Base-by-base conservation (phyloP, 2,329 filamentous ascomycete genomes). In the Setomelanomma holmii region DNA sequence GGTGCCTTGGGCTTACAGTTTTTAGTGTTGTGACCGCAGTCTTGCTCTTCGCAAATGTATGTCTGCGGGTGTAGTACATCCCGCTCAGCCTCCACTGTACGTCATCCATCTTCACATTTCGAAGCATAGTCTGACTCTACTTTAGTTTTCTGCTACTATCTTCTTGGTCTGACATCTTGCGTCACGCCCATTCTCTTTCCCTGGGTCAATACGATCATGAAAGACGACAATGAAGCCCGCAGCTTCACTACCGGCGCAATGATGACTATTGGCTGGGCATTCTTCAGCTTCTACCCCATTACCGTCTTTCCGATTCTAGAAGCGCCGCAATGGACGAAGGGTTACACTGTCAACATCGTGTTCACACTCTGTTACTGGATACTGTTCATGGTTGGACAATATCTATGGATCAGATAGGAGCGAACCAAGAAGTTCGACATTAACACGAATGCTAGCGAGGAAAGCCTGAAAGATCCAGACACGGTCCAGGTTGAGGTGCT, bases 21-120 rank as follows among this genome's bases (percentile, higher is more conserved):
- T 81, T 78, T 48, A 75, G 74, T 0, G 57, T 74, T 4, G 71
- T 74, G 2, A 72, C 72, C 0, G 41, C 51, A 0, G 70, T 72
- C 6, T 70, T 73, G 21, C 55, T 78, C 5, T 79, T 80, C 33
- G 76, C 77, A 0, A 70, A 71, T 2, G 61, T 79, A 11, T 79
- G 77, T 58, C 75, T 81, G 73, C 73, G 77, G 3, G 61, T 80
- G 11, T 81, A 79, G 79, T 65, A 74, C 16, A 79, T 81, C 14
- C 79, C 79, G 0, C 76, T 68, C 1, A 71, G 64, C 0, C 56
- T 81, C 2, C 62, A 65, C 34, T 67, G 63, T 65, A 40, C 62
- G 63, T 53, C 14, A 14, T 10, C 10, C 10, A 30, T 6, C 14
- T 10, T 3, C 10, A 30, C 27, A 30, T 30, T 14, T 6, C 10